Conservation (phyloP, 441 rosid genomes). For the Jatropha multifida region DNA sequence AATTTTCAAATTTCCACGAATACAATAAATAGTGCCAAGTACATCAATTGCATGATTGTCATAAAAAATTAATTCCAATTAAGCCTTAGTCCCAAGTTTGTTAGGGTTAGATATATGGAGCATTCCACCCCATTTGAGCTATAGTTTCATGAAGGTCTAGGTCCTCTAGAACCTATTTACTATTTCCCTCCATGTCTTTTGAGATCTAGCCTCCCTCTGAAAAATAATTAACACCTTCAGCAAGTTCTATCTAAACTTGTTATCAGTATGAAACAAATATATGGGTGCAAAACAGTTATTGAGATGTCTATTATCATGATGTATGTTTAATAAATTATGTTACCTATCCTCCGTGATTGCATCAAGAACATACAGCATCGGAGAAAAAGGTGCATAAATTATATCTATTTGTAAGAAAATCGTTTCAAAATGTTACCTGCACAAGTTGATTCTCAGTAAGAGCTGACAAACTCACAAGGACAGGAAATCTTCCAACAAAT, state of each 20-base stretch:
- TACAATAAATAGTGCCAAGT: not conserved
- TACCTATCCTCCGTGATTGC: not conserved
- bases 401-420: not conserved
- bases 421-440: slow-evolving; percentile 51
- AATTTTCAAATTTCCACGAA: not conserved
- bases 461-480: slow-evolving; percentile 94
- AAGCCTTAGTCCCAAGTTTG: not conserved
- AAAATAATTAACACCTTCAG: not conserved
- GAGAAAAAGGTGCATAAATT: slow-evolving; percentile 1
- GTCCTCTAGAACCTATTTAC: not conserved
- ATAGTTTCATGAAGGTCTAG: not conserved
- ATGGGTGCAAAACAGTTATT: not conserved
- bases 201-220: not conserved
- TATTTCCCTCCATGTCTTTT: not conserved
- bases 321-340: not conserved
- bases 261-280: not conserved
- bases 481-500: slow-evolving; percentile 97
- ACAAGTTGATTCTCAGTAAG: slow-evolving; percentile 93
- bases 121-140: not conserved
- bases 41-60: slow-evolving; percentile 1
- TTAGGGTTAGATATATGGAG: not conserved
- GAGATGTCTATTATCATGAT: not conserved
- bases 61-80: not conserved
- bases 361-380: not conserved
- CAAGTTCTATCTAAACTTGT: not conserved